phyloP scores from a whole-genome alignment of 345 rosid species.

The Hypericum androsaemum region DNA sequence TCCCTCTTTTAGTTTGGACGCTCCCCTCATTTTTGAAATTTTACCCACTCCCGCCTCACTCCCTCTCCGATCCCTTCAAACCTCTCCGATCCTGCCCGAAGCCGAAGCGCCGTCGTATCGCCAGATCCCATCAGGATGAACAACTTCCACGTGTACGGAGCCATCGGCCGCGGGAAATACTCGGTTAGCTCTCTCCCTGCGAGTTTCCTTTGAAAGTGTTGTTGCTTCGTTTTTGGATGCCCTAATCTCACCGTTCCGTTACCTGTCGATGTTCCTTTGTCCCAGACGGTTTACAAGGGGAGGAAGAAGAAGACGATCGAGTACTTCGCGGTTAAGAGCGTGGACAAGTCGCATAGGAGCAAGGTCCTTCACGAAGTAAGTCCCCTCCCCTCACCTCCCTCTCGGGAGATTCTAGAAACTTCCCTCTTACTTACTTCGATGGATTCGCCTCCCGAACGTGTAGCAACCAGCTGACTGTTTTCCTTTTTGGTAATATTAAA shows the following conservation, averaged over 20 bases:
- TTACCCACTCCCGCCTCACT: too few relatives aligned
- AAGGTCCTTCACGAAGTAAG: constrained; percentile 95
- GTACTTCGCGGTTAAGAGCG: constrained; percentile 92
- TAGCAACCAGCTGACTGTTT: too few relatives aligned
- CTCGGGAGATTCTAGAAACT: too few relatives aligned
- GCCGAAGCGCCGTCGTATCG: constrained; percentile 15
- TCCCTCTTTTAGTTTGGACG: too few relatives aligned
- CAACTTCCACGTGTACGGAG: constrained; percentile 89
- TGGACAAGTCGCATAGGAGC: constrained; percentile 79
- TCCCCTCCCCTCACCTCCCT: too few relatives aligned
- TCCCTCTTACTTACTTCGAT: too few relatives aligned
- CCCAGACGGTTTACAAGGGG: constrained; percentile 83
- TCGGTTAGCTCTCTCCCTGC: constrained; percentile 46
- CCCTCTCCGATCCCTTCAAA: too few relatives aligned
- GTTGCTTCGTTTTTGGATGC: neutral
- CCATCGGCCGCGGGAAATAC: constrained; percentile 93
- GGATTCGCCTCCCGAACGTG: too few relatives aligned
- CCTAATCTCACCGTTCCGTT: too few relatives aligned
- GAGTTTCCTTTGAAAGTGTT: too few relatives aligned
- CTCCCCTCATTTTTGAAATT: too few relatives aligned
- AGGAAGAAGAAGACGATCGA: constrained; percentile 97
- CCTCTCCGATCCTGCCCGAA: constrained; percentile 6
- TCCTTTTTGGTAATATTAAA: neutral
- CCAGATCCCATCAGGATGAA: constrained; percentile 53
- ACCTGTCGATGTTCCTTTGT: too few relatives aligned